A percentile compares a stretch with the other conserved stretches of the same genome.
These are phyloP conservation scores for Sinapis alba DNA, from an alignment of 441 rosid species.

Conservation along the genomic window DNA sequence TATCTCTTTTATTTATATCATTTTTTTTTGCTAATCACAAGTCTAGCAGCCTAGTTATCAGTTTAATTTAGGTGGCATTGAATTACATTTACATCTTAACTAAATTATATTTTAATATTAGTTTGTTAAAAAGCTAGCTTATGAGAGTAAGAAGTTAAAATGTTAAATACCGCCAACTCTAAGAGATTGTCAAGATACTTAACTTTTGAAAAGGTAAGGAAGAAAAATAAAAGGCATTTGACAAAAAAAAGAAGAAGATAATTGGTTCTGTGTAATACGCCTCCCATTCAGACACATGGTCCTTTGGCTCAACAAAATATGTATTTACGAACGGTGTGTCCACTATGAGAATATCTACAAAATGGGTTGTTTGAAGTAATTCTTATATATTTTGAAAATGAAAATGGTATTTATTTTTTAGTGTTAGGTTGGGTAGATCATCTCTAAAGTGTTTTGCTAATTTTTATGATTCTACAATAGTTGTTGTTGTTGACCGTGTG, in stretches of 20 bases:
- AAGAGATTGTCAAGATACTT: slow-evolving; percentile 51
- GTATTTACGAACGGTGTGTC: slow-evolving; percentile 76
- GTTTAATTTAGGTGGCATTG: too few relatives aligned
- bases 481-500: too few relatives aligned
- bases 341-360: slow-evolving; percentile 65
- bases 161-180: slow-evolving; percentile 49
- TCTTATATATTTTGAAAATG: neutral
- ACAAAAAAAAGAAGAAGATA: too few relatives aligned
- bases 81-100: too few relatives aligned
- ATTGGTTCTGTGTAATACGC: slow-evolving; percentile 52
- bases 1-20: too few relatives aligned
- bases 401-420: neutral
- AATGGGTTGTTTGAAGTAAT: too few relatives aligned
- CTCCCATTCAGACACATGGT: slow-evolving; percentile 72
- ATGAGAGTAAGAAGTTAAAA: neutral
- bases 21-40: too few relatives aligned
- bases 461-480: too few relatives aligned
- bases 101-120: neutral
- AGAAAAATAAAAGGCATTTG: too few relatives aligned
- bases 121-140: neutral
- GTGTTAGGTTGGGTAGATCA: neutral
- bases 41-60: too few relatives aligned
- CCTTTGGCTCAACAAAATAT: slow-evolving; percentile 56
- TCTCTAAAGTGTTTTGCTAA: too few relatives aligned
- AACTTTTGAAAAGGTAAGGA: too few relatives aligned